A percentile compares a stretch with the other conserved stretches of the same genome.
Conservation (phyloP, 75 land plant species). For the Cryptomeria japonica region DNA sequence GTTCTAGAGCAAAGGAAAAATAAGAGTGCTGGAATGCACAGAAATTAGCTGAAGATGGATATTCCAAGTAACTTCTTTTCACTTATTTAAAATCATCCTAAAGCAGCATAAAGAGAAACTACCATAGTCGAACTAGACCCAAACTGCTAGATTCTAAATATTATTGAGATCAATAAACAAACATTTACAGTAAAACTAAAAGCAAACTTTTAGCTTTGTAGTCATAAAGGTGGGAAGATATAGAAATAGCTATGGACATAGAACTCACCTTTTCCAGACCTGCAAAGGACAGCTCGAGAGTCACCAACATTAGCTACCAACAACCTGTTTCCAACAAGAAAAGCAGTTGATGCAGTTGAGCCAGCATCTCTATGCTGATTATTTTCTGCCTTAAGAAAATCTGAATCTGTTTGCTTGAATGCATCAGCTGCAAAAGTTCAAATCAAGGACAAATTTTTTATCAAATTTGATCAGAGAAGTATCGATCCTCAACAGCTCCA, state of each 20-base stretch:
- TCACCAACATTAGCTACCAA: conserved; percentile 96
- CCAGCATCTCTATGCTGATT: conserved; percentile 91
- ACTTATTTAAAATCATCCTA: neutral
- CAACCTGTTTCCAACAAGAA: conserved; percentile 84
- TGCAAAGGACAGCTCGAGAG: conserved; percentile 88
- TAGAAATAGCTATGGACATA: neutral
- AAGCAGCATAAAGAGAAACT: neutral
- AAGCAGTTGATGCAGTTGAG: conserved; percentile 95
- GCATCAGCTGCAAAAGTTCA: conserved; percentile 67
- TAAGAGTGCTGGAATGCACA: neutral
- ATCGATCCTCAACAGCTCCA: neutral
- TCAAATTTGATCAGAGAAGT: neutral
- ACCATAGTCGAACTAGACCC: neutral
- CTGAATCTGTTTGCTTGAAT: conserved; percentile 85
- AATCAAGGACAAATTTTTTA: neutral
- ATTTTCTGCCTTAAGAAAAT: conserved; percentile 76
- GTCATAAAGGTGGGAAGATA: neutral
- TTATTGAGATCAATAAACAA: neutral
- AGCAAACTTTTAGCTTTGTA: neutral
- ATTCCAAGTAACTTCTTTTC: neutral
- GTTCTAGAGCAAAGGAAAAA: neutral
- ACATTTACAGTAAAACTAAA: neutral
- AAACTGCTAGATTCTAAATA: neutral
- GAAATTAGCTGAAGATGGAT: neutral
- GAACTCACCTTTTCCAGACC: conserved; percentile 79